phyloP scores from a whole-genome alignment of 768 basidiomycete species.

The Kwoniella bestiolae region DNA sequence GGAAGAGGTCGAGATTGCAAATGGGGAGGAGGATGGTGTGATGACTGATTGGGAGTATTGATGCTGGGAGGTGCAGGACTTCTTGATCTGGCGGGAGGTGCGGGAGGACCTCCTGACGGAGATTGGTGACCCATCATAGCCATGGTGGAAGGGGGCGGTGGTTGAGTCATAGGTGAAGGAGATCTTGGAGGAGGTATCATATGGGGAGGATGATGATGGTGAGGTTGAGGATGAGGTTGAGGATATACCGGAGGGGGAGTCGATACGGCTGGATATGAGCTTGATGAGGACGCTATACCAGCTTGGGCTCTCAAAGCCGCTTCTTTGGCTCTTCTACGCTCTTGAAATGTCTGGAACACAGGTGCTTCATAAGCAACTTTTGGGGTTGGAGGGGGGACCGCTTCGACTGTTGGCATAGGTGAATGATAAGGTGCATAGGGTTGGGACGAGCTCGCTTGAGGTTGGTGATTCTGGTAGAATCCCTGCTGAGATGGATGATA shows the following conservation, averaged over 20 bases:
- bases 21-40: slow-evolving; percentile 6
- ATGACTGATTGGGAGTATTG: neutral
- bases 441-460: neutral
- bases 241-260: slow-evolving; percentile 1
- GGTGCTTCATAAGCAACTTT: slow-evolving; percentile 46
- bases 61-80: slow-evolving; percentile 15
- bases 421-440: neutral
- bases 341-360: slow-evolving; percentile 53
- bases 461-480: neutral
- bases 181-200: neutral
- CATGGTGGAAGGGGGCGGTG: slow-evolving; percentile 12
- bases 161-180: slow-evolving; percentile 8
- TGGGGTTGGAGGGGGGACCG: slow-evolving; percentile 41
- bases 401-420: slow-evolving; percentile 13
- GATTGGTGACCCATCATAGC: slow-evolving; percentile 24
- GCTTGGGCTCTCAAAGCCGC: slow-evolving; percentile 28
- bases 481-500: slow-evolving; percentile 1
- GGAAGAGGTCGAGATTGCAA: slow-evolving; percentile 16
- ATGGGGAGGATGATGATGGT: neutral
- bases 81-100: slow-evolving; percentile 24
- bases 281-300: slow-evolving; percentile 8
- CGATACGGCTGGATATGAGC: neutral
- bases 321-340: slow-evolving; percentile 46
- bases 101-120: slow-evolving; percentile 12
- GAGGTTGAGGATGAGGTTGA: neutral